Conservation (phyloP, 1,284 basidiomycete species). For the Taiwanofungus camphoratus region DNA sequence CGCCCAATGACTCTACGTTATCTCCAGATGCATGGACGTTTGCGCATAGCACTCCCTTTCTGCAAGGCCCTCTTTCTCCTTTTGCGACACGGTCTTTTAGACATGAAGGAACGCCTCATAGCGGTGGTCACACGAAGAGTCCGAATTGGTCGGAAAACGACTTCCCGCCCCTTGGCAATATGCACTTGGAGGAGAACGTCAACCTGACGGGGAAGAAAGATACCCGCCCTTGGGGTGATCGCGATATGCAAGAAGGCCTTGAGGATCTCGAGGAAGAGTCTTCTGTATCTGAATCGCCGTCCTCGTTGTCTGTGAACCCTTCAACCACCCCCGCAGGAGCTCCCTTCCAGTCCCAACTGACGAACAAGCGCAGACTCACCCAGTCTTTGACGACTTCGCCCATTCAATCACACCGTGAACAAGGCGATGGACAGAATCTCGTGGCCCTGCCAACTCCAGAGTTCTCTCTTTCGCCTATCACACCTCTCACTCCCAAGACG, state of each 20-base stretch:
- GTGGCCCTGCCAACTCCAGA: constrained; percentile 42
- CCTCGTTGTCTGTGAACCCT: constrained; percentile 11
- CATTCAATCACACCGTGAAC: neutral
- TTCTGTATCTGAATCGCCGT: constrained; percentile 7
- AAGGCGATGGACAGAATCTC: neutral
- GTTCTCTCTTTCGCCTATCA: constrained; percentile 41
- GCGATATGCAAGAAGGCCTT: constrained; percentile 13
- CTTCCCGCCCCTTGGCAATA: constrained; percentile 35
- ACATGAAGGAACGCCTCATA: neutral
- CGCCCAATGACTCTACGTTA: neutral
- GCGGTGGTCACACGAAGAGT: constrained; percentile 2
- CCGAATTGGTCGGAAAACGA: constrained; percentile 33
- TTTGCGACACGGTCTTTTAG: neutral
- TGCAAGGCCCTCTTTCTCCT: neutral
- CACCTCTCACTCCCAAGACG: constrained; percentile 43
- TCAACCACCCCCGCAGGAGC: constrained; percentile 1
- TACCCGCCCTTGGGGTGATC: constrained; percentile 5
- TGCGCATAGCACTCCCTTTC: constrained; percentile 6
- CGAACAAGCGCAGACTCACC: neutral
- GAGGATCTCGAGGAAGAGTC: neutral
- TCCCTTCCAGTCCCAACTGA: neutral
- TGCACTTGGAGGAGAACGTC: constrained; percentile 1
- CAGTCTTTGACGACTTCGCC: neutral
- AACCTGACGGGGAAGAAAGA: neutral
- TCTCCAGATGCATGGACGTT: constrained; percentile 1